Evolutionary conservation across 2,329 filamentous ascomycete species (phyloP).

Genomic region (Colletotrichum sidae): DNA sequence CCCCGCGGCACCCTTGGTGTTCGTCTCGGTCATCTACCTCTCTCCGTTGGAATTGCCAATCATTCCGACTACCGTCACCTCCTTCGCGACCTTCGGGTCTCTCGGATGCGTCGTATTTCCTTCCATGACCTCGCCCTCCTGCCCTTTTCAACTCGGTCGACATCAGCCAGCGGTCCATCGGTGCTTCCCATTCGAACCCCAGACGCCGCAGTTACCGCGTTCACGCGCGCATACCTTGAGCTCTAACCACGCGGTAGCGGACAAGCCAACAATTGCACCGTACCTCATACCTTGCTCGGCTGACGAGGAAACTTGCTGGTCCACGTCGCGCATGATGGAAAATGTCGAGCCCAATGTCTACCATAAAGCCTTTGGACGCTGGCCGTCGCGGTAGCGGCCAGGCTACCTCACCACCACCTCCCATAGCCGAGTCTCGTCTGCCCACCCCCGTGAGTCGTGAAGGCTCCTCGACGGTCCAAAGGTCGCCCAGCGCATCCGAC

Average conservation of each 20-base stretch:
- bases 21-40: slow-evolving; percentile 14
- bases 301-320: background rate
- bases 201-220: slow-evolving; percentile 14
- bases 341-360: slow-evolving; percentile 36
- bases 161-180: background rate
- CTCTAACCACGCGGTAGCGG: too few species aligned
- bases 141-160: background rate
- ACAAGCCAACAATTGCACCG: too few species aligned
- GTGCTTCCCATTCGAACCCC: slow-evolving; percentile 2
- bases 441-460: slow-evolving; percentile 40
- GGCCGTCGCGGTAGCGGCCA: slow-evolving; percentile 29
- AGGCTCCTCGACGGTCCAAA: slow-evolving; percentile 29
- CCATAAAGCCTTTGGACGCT: slow-evolving; percentile 35
- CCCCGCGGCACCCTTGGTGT: background rate
- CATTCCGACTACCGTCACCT: slow-evolving; percentile 16
- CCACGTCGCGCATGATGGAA: slow-evolving; percentile 32
- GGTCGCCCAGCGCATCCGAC: slow-evolving; percentile 44
- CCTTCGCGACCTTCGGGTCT: slow-evolving; percentile 20
- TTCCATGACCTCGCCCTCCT: slow-evolving; percentile 10
- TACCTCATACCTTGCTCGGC: too few species aligned
- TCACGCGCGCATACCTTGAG: slow-evolving; percentile 1
- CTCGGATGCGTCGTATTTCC: slow-evolving; percentile 30
- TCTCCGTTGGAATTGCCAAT: slow-evolving; percentile 16
- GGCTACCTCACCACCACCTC: slow-evolving; percentile 6
- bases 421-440: slow-evolving; percentile 42